These are phyloP conservation scores for Pythium aristosporum DNA, from an alignment of 352 stramenopile genomes.

Conservation along the genomic window DNA sequence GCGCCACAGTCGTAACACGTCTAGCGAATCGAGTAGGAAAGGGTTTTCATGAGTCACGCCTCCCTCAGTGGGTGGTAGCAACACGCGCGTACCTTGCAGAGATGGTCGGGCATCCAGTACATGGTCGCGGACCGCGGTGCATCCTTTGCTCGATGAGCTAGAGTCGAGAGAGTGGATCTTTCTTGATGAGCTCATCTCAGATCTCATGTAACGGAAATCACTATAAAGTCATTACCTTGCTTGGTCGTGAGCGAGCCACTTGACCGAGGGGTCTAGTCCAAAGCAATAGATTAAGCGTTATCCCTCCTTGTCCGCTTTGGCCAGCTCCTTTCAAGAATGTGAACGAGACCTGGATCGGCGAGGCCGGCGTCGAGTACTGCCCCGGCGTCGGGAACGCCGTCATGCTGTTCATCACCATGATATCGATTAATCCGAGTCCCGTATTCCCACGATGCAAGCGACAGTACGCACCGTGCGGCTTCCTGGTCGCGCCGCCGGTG, in stretches of 20 bases:
- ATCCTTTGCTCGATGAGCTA: background rate
- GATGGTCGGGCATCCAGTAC: slow-evolving; percentile 86
- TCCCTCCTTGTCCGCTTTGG: background rate
- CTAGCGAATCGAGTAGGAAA: slow-evolving; percentile 25
- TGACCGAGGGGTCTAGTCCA: background rate
- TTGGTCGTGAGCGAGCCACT: background rate
- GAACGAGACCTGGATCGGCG: background rate
- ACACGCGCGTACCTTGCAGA: slow-evolving; percentile 60
- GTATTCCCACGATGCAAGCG: background rate
- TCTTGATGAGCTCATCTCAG: background rate
- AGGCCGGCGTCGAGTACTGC: background rate
- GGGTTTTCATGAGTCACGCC: background rate
- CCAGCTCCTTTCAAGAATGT: background rate
- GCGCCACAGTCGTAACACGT: slow-evolving; percentile 82
- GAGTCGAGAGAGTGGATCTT: background rate
- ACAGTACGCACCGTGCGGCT: slow-evolving; percentile 3
- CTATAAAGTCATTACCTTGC: slow-evolving; percentile 1
- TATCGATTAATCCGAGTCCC: background rate
- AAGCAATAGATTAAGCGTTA: background rate
- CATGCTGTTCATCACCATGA: background rate
- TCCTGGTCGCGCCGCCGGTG: slow-evolving; percentile 13
- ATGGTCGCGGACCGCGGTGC: slow-evolving; percentile 27
- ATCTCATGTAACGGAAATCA: background rate
- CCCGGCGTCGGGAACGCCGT: slow-evolving; percentile 18
- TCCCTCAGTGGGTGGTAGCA: background rate